These are phyloP conservation scores for Trichosporon coremiiforme DNA, from an alignment of 1,284 basidiomycete genomes.

Conservation along the genomic window DNA sequence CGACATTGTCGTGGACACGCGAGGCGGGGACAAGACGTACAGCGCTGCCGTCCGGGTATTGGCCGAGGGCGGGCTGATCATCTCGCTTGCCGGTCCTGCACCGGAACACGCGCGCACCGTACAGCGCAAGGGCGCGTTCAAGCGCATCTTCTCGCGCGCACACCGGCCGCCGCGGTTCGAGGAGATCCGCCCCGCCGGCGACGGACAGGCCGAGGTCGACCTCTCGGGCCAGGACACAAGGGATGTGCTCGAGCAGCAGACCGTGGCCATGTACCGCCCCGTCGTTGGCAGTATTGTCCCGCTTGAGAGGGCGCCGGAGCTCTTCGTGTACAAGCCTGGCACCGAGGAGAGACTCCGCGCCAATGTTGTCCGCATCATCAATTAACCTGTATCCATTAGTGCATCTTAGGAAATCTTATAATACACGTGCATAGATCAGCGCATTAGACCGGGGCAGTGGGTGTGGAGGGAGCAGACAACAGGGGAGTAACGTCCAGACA, in stretches of 20 bases:
- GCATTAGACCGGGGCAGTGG: too few species aligned
- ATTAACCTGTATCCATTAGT: conserved; percentile 19
- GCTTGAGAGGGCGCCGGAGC: conserved; percentile 49
- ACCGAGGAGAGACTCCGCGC: not conserved
- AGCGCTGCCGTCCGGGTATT: conserved; percentile 69
- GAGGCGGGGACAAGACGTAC: conserved; percentile 74
- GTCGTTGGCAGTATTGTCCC: conserved; percentile 39
- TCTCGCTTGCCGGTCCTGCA: conserved; percentile 14
- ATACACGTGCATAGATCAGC: conserved; percentile 1
- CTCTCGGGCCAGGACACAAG: conserved; percentile 47
- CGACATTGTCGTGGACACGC: conserved; percentile 76
- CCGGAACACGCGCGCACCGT: not conserved
- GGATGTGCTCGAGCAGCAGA: conserved; percentile 52
- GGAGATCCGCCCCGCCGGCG: conserved; percentile 45
- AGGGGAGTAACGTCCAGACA: too few species aligned
- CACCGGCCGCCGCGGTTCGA: conserved; percentile 20
- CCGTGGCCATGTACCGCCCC: conserved; percentile 44
- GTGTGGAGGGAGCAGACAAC: too few species aligned
- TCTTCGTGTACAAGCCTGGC: conserved; percentile 33
- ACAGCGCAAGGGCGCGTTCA: conserved; percentile 8
- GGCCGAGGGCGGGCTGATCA: conserved; percentile 51
- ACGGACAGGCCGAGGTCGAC: conserved; percentile 53
- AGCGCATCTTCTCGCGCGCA: conserved; percentile 1
- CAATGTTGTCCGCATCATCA: conserved; percentile 21
- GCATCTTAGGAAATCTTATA: conserved; percentile 1